phyloP scores from a whole-genome alignment of 78 protist species.

The Dictyostelium discoideum region DNA sequence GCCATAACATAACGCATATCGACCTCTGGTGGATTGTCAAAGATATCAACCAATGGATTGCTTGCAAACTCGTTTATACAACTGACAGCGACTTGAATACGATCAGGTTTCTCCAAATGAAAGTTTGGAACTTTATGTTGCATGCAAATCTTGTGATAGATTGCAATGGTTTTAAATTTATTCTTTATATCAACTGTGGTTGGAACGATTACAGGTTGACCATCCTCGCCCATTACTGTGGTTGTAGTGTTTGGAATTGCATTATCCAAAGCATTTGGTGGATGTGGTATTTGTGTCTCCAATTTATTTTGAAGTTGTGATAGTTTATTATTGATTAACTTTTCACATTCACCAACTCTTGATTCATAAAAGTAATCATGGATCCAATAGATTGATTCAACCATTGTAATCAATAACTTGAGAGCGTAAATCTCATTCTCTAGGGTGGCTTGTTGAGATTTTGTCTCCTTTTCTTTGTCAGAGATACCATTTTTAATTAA shows the following conservation, averaged over 20 bases:
- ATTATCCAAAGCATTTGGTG: neutral
- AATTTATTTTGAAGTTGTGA: neutral
- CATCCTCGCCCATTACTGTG: neutral
- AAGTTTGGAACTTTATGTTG: slow-evolving; percentile 73
- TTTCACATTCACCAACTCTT: slow-evolving; percentile 61
- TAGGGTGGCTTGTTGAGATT: slow-evolving; percentile 8
- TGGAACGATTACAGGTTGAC: slow-evolving; percentile 6
- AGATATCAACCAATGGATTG: slow-evolving; percentile 41
- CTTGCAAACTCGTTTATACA: slow-evolving; percentile 31
- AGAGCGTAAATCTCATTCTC: slow-evolving; percentile 59
- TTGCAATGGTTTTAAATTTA: slow-evolving; percentile 53
- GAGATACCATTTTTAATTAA: slow-evolving; percentile 17
- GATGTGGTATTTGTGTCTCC: neutral
- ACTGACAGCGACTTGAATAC: slow-evolving; percentile 57
- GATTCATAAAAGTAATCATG: slow-evolving; percentile 62
- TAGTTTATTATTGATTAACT: slow-evolving; percentile 12
- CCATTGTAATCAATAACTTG: neutral
- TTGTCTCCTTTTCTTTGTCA: slow-evolving; percentile 1
- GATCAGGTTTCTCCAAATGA: slow-evolving; percentile 82
- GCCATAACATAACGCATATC: slow-evolving; percentile 66
- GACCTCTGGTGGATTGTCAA: slow-evolving; percentile 65
- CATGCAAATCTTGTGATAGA: slow-evolving; percentile 64
- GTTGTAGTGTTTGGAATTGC: neutral
- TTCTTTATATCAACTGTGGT: neutral
- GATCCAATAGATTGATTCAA: slow-evolving; percentile 60